phyloP scores from a whole-genome alignment of 2,329 filamentous ascomycete species.

The Penicillium sp. region DNA sequence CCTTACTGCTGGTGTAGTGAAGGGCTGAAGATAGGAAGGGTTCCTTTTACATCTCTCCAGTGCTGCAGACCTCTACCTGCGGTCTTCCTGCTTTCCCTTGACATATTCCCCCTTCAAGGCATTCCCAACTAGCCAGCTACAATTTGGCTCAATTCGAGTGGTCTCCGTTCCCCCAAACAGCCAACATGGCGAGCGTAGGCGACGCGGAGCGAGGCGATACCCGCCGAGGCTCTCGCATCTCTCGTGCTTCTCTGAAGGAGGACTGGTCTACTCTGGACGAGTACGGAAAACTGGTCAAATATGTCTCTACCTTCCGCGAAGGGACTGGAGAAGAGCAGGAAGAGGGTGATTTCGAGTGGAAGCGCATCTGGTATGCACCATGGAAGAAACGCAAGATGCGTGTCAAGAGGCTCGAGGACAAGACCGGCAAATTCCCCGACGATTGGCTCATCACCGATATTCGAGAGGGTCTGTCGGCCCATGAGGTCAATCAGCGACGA shows the following conservation, averaged over 20 bases:
- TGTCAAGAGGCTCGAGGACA: slow-evolving; percentile 23
- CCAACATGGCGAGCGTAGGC: slow-evolving; percentile 25
- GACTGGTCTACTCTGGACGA: slow-evolving; percentile 51
- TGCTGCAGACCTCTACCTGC: background rate
- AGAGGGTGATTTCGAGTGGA: slow-evolving; percentile 45
- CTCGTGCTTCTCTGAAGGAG: slow-evolving; percentile 35
- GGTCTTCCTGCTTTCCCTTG: background rate
- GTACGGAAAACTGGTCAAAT: slow-evolving; percentile 65
- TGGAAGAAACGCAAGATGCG: slow-evolving; percentile 46
- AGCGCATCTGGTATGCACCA: slow-evolving; percentile 60
- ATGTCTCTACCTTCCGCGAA: slow-evolving; percentile 65
- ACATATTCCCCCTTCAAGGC: background rate
- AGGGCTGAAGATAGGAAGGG: background rate
- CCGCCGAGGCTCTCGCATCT: slow-evolving; percentile 35
- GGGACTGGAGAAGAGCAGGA: slow-evolving; percentile 43
- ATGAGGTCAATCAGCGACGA: slow-evolving; percentile 61
- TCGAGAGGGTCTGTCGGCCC: slow-evolving; percentile 58
- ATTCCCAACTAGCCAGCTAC: background rate
- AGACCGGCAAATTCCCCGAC: slow-evolving; percentile 52
- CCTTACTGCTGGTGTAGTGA: background rate
- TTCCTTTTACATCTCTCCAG: background rate
- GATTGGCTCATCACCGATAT: slow-evolving; percentile 70
- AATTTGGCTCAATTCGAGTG: background rate
- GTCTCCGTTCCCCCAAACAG: background rate
- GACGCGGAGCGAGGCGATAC: slow-evolving; percentile 14